These are phyloP conservation scores for Pholiota microspora DNA, from an alignment of 768 basidiomycete species.

Conservation along the genomic window DNA sequence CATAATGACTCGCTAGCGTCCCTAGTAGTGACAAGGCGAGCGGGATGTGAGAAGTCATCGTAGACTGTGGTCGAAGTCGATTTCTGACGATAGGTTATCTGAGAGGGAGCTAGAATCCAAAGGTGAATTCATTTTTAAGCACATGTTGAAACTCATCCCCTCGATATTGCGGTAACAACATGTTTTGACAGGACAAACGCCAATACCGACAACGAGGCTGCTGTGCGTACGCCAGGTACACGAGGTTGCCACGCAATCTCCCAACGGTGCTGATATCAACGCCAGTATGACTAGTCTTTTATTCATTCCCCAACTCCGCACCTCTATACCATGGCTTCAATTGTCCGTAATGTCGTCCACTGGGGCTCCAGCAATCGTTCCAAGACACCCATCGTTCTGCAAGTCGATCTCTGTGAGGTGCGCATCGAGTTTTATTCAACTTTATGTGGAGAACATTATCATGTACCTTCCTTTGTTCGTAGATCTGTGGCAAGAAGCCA, in stretches of 20 bases:
- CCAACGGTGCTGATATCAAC: constrained; percentile 25
- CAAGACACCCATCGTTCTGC: constrained; percentile 17
- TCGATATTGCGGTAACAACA: constrained; percentile 17
- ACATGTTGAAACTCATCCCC: constrained; percentile 16
- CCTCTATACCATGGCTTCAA: constrained; percentile 34
- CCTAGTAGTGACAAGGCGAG: constrained; percentile 42
- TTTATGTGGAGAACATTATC: constrained; percentile 9
- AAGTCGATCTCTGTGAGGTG: constrained; percentile 49
- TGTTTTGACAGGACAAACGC: constrained; percentile 20
- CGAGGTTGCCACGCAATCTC: constrained; percentile 28
- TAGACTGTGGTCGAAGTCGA: constrained; percentile 6
- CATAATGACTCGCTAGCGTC: constrained; percentile 31
- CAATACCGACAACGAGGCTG: constrained; percentile 33
- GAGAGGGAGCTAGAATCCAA: constrained; percentile 10
- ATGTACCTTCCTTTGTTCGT: neutral
- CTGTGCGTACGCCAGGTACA: constrained; percentile 24
- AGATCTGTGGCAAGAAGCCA: constrained; percentile 60
- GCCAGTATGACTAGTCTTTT: constrained; percentile 8
- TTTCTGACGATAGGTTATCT: constrained; percentile 8
- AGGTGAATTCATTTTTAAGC: constrained; percentile 28
- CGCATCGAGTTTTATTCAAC: constrained; percentile 7
- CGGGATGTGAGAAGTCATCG: constrained; percentile 44
- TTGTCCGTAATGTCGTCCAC: constrained; percentile 40
- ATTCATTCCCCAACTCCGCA: constrained; percentile 20
- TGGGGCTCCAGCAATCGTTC: constrained; percentile 34